A percentile compares a stretch with the other conserved stretches of the same genome.
Evolutionary conservation across 495 filamentous ascomycete genomes (phyloP).

Genomic region (Geoglossum glabrum): DNA sequence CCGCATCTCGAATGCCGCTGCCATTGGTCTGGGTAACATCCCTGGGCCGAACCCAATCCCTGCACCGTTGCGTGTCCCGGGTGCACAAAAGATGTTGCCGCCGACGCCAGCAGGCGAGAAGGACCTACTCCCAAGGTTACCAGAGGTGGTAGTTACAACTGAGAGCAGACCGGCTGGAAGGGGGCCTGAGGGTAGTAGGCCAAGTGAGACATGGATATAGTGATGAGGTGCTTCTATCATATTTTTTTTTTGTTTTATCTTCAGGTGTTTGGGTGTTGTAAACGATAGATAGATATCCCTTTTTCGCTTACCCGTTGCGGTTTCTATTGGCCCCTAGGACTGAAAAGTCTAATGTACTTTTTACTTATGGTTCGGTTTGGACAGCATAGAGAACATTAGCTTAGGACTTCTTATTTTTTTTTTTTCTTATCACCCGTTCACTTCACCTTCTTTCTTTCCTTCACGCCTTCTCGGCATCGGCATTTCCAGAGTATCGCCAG

Average conservation of each 20-base stretch:
- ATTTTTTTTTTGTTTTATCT: too few species aligned
- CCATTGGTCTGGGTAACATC: not conserved
- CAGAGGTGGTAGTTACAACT: not conserved
- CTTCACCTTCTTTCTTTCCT: too few species aligned
- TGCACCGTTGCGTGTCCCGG: not conserved
- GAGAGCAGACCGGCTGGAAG: not conserved
- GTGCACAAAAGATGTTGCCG: not conserved
- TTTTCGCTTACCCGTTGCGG: too few species aligned
- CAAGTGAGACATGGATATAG: not conserved
- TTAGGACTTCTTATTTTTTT: too few species aligned
- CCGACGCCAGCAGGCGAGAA: not conserved
- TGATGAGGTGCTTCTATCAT: not conserved
- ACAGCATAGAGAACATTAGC: too few species aligned
- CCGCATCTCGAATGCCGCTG: conserved; percentile 15
- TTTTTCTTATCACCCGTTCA: too few species aligned
- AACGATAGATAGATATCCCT: not conserved
- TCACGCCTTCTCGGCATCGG: too few species aligned
- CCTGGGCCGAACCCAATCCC: not conserved
- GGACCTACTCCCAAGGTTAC: not conserved
- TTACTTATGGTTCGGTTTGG: too few species aligned
- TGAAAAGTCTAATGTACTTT: too few species aligned
- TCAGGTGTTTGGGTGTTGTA: not conserved
- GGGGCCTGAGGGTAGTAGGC: not conserved
- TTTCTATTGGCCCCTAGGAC: too few species aligned
- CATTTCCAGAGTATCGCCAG: too few species aligned